A percentile compares a stretch with the other conserved stretches of the same genome.
These are phyloP conservation scores for Cyclocybe cylindracea DNA, from an alignment of 768 basidiomycete genomes.

Conservation along the genomic window DNA sequence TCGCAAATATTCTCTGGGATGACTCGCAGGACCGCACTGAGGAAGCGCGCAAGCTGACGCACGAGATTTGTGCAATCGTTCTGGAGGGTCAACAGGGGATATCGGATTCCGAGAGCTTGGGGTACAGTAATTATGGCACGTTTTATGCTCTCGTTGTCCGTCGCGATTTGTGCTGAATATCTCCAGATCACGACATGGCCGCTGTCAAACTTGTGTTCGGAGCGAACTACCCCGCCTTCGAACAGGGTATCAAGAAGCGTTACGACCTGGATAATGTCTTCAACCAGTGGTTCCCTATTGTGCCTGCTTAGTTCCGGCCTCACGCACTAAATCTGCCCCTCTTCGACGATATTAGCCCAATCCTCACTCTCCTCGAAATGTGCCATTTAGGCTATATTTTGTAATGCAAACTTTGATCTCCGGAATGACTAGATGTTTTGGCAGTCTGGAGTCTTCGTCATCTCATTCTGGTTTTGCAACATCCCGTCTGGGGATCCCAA, in stretches of 20 bases:
- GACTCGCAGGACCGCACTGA: constrained; percentile 26
- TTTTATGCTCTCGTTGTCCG: neutral
- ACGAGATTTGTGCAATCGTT: constrained; percentile 30
- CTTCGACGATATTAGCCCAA: too few species aligned
- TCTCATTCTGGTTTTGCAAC: too few species aligned
- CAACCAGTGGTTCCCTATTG: constrained; percentile 44
- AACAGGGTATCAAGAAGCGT: constrained; percentile 36
- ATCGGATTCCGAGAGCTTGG: constrained; percentile 23
- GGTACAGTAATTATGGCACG: constrained; percentile 47
- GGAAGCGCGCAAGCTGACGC: constrained; percentile 25
- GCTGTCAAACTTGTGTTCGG: constrained; percentile 33
- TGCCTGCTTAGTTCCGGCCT: constrained; percentile 15
- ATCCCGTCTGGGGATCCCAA: too few species aligned
- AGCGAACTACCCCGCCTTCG: constrained; percentile 36
- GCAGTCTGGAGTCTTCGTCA: too few species aligned
- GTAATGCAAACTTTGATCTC: too few species aligned
- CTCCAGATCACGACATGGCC: constrained; percentile 11
- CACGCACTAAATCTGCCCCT: too few species aligned
- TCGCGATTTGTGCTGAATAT: too few species aligned
- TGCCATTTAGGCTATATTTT: too few species aligned
- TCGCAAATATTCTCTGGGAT: constrained; percentile 34
- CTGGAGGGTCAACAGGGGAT: constrained; percentile 25
- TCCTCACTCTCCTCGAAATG: too few species aligned
- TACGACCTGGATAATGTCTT: constrained; percentile 44
- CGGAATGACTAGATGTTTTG: too few species aligned